These are phyloP conservation scores for Cylindricascospora bacillispora DNA, from an alignment of 1,139 yeast genomes.

Conservation along the genomic window DNA sequence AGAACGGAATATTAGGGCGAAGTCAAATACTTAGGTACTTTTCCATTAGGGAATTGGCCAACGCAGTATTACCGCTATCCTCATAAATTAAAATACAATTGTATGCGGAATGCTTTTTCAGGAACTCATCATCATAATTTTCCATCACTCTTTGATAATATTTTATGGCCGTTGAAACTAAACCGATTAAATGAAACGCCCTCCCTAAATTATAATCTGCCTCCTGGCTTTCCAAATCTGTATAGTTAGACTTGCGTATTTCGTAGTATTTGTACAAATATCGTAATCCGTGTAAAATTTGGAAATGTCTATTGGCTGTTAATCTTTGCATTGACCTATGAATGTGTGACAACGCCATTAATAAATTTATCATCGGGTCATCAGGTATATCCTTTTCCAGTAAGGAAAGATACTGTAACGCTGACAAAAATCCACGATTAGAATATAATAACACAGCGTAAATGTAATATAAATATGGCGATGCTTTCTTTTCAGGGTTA, in stretches of 20 bases:
- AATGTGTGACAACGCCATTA: constrained; percentile 70
- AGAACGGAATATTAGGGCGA: too few relatives aligned
- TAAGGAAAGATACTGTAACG: constrained; percentile 54
- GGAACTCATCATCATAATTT: constrained; percentile 35
- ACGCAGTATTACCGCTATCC: constrained; percentile 53
- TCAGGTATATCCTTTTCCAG: constrained; percentile 49
- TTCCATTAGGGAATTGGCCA: constrained; percentile 54
- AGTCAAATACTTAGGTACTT: constrained; percentile 35
- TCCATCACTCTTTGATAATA: constrained; percentile 59
- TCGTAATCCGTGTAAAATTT: constrained; percentile 75
- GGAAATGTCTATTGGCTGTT: constrained; percentile 74
- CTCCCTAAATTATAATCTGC: constrained; percentile 75
- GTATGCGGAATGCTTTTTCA: constrained; percentile 73
- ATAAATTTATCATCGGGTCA: constrained; percentile 69
- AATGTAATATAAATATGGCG: constrained; percentile 60
- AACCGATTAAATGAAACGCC: constrained; percentile 70
- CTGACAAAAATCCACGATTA: constrained; percentile 72
- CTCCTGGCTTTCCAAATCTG: constrained; percentile 53
- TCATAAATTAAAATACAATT: constrained; percentile 66
- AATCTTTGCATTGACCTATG: constrained; percentile 89
- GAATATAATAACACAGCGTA: constrained; percentile 73
- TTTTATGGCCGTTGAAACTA: constrained; percentile 55
- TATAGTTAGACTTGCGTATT: constrained; percentile 25
- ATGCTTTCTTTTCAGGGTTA: constrained; percentile 36
- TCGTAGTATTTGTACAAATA: constrained; percentile 61